A percentile compares a stretch with the other conserved stretches of the same genome.
Evolutionary conservation across 2,329 filamentous ascomycete species (phyloP).

Genomic region (Penicillium sp.): DNA sequence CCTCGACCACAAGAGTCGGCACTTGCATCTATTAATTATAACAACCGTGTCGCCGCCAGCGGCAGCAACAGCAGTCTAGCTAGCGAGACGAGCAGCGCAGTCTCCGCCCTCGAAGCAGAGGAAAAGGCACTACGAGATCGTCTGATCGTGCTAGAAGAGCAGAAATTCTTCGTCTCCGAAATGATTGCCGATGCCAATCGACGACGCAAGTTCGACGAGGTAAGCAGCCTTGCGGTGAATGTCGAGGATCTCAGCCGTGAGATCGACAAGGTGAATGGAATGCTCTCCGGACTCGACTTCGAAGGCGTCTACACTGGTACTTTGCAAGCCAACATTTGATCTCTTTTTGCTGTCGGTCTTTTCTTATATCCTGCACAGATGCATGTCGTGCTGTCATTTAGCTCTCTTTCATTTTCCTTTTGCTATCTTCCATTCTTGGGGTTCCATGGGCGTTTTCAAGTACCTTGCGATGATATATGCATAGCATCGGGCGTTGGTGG

Average conservation of each 20-base stretch:
- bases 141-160: conserved; percentile 81
- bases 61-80: conserved; percentile 49
- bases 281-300: conserved; percentile 63
- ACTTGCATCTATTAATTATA: conserved; percentile 56
- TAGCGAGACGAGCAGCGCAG: conserved; percentile 51
- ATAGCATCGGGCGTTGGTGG: conserved; percentile 27
- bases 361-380: conserved; percentile 5
- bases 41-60: conserved; percentile 46
- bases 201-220: conserved; percentile 77
- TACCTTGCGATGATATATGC: conserved; percentile 20
- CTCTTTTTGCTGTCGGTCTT: neutral
- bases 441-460: conserved; percentile 15
- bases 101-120: conserved; percentile 69
- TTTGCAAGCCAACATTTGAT: conserved; percentile 14
- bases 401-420: neutral
- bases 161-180: conserved; percentile 79
- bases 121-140: conserved; percentile 76
- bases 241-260: conserved; percentile 75
- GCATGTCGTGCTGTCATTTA: conserved; percentile 7
- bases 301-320: conserved; percentile 45
- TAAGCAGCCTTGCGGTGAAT: conserved; percentile 71
- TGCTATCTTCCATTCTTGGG: conserved; percentile 1
- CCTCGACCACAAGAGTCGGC: conserved; percentile 40
- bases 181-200: conserved; percentile 77
- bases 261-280: conserved; percentile 62